Evolutionary conservation across 2,329 filamentous ascomycete species (phyloP).

Genomic region (Pseudogymnoascus sp.): DNA sequence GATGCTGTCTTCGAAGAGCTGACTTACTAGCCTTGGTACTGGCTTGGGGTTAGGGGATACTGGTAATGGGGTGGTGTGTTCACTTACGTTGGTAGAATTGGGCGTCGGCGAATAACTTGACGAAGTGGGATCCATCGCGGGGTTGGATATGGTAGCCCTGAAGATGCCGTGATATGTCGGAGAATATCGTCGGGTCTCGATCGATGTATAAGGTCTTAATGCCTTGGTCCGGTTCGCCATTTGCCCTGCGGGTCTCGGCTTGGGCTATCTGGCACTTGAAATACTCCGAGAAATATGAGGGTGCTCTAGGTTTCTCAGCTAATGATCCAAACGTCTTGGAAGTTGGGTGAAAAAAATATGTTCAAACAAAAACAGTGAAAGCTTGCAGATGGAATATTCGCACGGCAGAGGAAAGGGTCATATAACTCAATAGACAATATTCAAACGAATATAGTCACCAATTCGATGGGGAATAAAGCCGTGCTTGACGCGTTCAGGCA

Average conservation of each 20-base stretch:
- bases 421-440: not conserved
- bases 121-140: conserved; percentile 76
- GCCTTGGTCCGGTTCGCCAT: conserved; percentile 24
- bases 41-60: conserved; percentile 10
- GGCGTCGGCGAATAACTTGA: conserved; percentile 86
- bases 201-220: conserved; percentile 90
- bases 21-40: conserved; percentile 84
- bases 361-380: not conserved
- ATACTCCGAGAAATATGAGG: conserved; percentile 93
- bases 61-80: not conserved
- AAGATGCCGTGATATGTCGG: conserved; percentile 80
- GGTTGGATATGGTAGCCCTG: conserved; percentile 86
- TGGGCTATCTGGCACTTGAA: conserved; percentile 73
- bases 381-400: not conserved
- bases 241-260: conserved; percentile 48
- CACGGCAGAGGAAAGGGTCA: not conserved
- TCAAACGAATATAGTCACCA: not conserved
- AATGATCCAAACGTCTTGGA: not conserved
- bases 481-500: not conserved
- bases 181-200: conserved; percentile 80
- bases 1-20: conserved; percentile 84
- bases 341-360: not conserved
- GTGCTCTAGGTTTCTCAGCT: conserved; percentile 59
- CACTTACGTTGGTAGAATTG: conserved; percentile 80
- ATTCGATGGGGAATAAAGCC: not conserved